Percentiles rank a stretch among this genome's conserved stretches.
Evolutionary conservation across 129 eudicot genomes (phyloP).

Genomic region (Logfia minima): DNA sequence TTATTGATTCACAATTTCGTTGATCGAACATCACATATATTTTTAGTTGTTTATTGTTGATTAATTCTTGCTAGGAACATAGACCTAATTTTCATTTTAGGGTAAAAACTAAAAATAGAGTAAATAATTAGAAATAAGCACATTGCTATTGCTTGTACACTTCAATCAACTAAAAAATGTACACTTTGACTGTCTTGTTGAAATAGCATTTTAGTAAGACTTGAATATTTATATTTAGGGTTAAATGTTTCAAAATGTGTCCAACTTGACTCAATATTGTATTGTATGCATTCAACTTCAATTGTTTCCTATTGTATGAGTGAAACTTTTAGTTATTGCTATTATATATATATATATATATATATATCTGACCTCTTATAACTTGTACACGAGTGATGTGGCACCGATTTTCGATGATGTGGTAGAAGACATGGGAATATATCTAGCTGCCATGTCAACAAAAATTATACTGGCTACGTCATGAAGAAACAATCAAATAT

Average conservation of each 20-base stretch:
- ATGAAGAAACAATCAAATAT: too few species aligned
- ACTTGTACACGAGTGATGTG: too few species aligned
- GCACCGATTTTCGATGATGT: too few species aligned
- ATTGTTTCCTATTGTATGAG: neutral
- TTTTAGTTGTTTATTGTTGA: neutral
- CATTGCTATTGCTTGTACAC: neutral
- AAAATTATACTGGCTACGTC: too few species aligned
- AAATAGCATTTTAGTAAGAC: too few species aligned
- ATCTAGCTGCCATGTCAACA: too few species aligned
- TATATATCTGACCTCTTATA: too few species aligned
- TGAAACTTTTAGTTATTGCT: neutral
- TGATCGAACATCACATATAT: neutral
- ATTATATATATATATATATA: too few species aligned
- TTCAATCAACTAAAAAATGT: neutral
- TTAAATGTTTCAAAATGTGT: too few species aligned
- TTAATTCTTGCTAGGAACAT: constrained; percentile 1
- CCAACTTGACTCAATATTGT: too few species aligned
- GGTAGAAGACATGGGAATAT: too few species aligned
- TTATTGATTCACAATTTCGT: neutral
- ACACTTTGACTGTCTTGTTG: neutral
- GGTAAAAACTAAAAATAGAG: neutral
- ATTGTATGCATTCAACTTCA: neutral
- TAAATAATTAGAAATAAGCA: neutral
- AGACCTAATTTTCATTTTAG: constrained; percentile 9
- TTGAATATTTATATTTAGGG: too few species aligned